Conservation (phyloP, 148 eudicot species). For the Agrostemma githago region DNA sequence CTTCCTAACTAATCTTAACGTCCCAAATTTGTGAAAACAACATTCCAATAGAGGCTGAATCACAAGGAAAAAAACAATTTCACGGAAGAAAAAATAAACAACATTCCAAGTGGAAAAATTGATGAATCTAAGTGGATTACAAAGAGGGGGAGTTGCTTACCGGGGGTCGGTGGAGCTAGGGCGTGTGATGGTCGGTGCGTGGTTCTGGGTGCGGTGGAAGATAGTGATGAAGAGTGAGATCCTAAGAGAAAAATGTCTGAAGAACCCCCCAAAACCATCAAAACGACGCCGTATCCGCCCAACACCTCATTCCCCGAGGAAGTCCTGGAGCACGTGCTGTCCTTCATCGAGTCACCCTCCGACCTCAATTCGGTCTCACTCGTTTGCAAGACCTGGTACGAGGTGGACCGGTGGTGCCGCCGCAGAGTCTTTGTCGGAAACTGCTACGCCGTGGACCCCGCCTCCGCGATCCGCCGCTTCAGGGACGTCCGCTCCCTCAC, state of each 20-base stretch:
- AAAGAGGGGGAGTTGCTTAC: too few species aligned
- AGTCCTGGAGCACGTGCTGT: slow-evolving; percentile 31
- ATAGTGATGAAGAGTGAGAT: not conserved
- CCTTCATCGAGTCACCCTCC: slow-evolving; percentile 25
- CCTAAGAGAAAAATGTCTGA: not conserved
- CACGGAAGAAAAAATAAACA: too few species aligned
- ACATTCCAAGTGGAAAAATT: too few species aligned
- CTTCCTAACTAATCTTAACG: too few species aligned
- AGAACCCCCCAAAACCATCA: slow-evolving; percentile 6
- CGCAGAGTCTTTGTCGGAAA: slow-evolving; percentile 30
- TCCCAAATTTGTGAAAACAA: too few species aligned
- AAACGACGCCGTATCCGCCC: slow-evolving; percentile 1
- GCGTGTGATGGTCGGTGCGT: too few species aligned
- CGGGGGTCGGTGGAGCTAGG: too few species aligned
- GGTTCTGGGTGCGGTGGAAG: too few species aligned
- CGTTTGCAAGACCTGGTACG: slow-evolving; percentile 44
- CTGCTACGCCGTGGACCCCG: slow-evolving; percentile 37
- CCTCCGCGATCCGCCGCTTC: slow-evolving; percentile 26
- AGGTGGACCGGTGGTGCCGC: slow-evolving; percentile 36
- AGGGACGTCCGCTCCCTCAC: slow-evolving; percentile 29
- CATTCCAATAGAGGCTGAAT: too few species aligned
- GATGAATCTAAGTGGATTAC: too few species aligned
- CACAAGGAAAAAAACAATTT: too few species aligned
- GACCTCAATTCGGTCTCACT: slow-evolving; percentile 40
- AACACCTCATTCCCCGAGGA: slow-evolving; percentile 24